Conservation (phyloP, 2,329 filamentous ascomycete species). For the Trichophyton verrucosum region DNA sequence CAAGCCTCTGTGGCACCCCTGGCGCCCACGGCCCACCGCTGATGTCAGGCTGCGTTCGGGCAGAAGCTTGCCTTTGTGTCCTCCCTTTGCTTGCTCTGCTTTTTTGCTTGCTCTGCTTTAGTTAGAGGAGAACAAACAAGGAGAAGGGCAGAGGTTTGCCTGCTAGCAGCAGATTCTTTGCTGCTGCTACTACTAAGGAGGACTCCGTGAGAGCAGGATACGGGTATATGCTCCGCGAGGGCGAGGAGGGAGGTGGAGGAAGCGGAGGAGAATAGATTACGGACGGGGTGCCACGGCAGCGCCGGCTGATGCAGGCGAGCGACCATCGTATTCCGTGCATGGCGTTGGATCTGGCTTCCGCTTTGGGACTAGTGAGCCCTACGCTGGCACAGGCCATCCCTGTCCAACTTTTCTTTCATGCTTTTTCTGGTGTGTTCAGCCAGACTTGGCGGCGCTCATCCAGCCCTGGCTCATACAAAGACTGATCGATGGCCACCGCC, state of each 20-base stretch:
- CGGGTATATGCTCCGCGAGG: background rate
- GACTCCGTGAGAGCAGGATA: background rate
- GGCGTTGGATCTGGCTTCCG: conserved; percentile 4
- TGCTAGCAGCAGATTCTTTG: background rate
- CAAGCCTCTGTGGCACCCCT: background rate
- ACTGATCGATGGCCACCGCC: background rate
- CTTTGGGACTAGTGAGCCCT: conserved; percentile 2
- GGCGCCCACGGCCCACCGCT: background rate
- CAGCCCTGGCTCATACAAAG: conserved; percentile 1
- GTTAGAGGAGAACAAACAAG: background rate
- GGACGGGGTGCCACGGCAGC: background rate
- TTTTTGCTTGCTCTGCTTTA: background rate
- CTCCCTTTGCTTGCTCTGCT: background rate
- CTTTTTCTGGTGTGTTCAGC: background rate
- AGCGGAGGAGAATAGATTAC: background rate
- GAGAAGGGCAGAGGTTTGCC: background rate
- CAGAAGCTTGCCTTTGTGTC: background rate
- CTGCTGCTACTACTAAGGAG: background rate
- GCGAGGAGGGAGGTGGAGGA: background rate
- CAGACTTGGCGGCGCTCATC: background rate
- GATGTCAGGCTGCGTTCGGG: background rate
- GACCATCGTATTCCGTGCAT: conserved; percentile 2
- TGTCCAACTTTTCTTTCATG: background rate
- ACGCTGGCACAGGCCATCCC: background rate
- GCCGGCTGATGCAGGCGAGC: background rate